Evolutionary conservation across 352 stramenopile species (phyloP), one percentile per base, ranked within the genome.

Genomic region (Elongisporangium anandrum): DNA sequence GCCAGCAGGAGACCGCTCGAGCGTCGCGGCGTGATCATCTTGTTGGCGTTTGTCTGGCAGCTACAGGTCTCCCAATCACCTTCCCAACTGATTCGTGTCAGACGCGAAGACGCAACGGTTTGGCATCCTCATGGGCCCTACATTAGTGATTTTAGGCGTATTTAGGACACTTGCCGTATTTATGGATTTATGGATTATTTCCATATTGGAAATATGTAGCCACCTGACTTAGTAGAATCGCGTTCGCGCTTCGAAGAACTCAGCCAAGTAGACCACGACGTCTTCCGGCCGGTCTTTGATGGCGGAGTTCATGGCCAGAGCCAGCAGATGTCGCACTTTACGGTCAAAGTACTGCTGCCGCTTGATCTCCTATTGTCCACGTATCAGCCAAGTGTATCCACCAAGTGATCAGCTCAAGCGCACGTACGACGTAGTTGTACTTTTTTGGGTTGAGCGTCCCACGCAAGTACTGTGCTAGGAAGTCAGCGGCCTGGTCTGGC

Each of bases 291-390:
- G 79, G 22, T 92, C 83, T 47, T 81, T 78, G 23, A 91, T 66
- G 2, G 81, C 78, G 19, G 66, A 82, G 57, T 80, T 81, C 52
- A 85, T 88, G 13, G 73, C 77, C 12, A 90, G 59, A 2, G 81
- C 68, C 24, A 90, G 62, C n/a, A 91, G 64, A 34, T 87, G 77
- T 21, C 80, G 79, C n/a, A 93, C 74, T 60, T 91, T 90, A 51
- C 81, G 77, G 39, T 93, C 84, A 49, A 85, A 91, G 60, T 89
- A 91, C 29, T 77, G 63, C 67, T 90, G 79, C 10, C 79, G 73
- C 52, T 83, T 75, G 17, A 90, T 57, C 60, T 90, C 73, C 83
- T 93, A n/a, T n/a, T n/a, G 56, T 38, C 24, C 8, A 48, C 54
- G 22, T 9, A 38, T 3, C n/a, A 19, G 51, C 20, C 26, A n/a